Evolutionary conservation across 2,329 filamentous ascomycete species (phyloP).

Genomic region (Colletotrichum spinosum): DNA sequence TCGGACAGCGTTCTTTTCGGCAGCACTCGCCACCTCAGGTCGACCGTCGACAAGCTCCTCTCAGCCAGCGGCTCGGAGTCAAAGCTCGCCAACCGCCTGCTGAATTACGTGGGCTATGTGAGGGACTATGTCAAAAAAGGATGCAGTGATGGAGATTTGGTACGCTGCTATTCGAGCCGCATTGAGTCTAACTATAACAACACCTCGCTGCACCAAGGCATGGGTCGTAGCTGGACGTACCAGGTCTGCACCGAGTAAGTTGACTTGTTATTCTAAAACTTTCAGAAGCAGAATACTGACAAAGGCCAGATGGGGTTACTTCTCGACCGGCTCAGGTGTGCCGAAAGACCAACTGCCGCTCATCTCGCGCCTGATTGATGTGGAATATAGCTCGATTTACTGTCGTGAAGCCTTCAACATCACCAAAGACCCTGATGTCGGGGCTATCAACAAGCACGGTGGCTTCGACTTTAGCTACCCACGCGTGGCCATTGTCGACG

Average conservation of each 20-base stretch:
- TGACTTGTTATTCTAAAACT: background rate
- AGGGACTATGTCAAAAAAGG: constrained; percentile 38
- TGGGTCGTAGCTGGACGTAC: constrained; percentile 59
- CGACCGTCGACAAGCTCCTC: constrained; percentile 54
- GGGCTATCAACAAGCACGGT: constrained; percentile 80
- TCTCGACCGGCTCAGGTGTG: constrained; percentile 78
- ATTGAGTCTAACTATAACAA: constrained; percentile 37
- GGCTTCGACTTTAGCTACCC: constrained; percentile 79
- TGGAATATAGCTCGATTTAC: constrained; percentile 70
- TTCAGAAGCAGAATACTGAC: constrained; percentile 27
- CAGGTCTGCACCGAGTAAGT: constrained; percentile 67
- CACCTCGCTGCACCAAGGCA: constrained; percentile 39
- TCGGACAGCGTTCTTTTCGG: constrained; percentile 55
- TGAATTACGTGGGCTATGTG: constrained; percentile 66
- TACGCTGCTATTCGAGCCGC: constrained; percentile 47
- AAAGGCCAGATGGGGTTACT: constrained; percentile 76
- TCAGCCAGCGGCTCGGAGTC: constrained; percentile 49
- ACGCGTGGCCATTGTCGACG: constrained; percentile 82
- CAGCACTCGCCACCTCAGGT: constrained; percentile 49
- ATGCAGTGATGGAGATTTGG: constrained; percentile 43
- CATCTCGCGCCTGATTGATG: constrained; percentile 76
- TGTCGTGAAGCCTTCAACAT: constrained; percentile 80
- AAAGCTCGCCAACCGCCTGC: constrained; percentile 54
- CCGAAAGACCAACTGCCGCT: constrained; percentile 74
- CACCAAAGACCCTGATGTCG: constrained; percentile 69